phyloP scores from a whole-genome alignment of 106 monocot genomes.

The Dioscorea zingiberensis region DNA sequence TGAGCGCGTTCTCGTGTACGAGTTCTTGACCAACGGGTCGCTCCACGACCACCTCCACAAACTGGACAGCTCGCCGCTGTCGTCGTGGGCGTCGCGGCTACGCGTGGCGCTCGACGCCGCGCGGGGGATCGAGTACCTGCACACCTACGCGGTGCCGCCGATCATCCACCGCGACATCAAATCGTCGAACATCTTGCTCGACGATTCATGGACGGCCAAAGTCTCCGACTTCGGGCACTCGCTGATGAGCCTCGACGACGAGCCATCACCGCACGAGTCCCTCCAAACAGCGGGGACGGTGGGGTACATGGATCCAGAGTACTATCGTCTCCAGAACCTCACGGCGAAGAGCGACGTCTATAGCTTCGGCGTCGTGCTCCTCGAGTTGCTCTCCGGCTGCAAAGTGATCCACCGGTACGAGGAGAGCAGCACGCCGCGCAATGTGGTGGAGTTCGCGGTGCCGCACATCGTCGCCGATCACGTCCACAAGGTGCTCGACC shows the following conservation, averaged over 20 bases:
- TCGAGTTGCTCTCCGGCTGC: slow-evolving; percentile 66
- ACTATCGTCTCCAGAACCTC: slow-evolving; percentile 71
- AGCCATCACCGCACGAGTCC: neutral
- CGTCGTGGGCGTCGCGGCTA: slow-evolving; percentile 51
- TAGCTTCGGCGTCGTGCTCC: slow-evolving; percentile 80
- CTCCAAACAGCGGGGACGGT: slow-evolving; percentile 55
- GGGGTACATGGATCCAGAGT: slow-evolving; percentile 93
- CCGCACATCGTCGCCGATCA: slow-evolving; percentile 31
- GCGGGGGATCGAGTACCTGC: slow-evolving; percentile 82
- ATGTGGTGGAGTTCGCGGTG: slow-evolving; percentile 40
- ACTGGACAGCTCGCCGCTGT: slow-evolving; percentile 17
- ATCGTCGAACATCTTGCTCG: slow-evolving; percentile 82
- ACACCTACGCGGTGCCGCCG: slow-evolving; percentile 75
- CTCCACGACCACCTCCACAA: slow-evolving; percentile 68
- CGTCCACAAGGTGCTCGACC: slow-evolving; percentile 28
- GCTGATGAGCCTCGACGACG: slow-evolving; percentile 22
- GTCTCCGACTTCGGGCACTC: slow-evolving; percentile 88
- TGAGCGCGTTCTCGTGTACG: slow-evolving; percentile 75
- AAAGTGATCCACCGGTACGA: slow-evolving; percentile 29
- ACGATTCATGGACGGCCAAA: slow-evolving; percentile 65
- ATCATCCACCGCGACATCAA: slow-evolving; percentile 95
- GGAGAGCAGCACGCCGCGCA: slow-evolving; percentile 17
- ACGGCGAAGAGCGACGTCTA: slow-evolving; percentile 87
- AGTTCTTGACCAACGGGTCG: slow-evolving; percentile 67
- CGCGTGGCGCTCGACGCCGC: slow-evolving; percentile 81